Percentiles rank a stretch among this genome's conserved stretches.
Evolutionary conservation across 2,329 filamentous ascomycete species (phyloP).

Genomic region (Epichloe hybrida): DNA sequence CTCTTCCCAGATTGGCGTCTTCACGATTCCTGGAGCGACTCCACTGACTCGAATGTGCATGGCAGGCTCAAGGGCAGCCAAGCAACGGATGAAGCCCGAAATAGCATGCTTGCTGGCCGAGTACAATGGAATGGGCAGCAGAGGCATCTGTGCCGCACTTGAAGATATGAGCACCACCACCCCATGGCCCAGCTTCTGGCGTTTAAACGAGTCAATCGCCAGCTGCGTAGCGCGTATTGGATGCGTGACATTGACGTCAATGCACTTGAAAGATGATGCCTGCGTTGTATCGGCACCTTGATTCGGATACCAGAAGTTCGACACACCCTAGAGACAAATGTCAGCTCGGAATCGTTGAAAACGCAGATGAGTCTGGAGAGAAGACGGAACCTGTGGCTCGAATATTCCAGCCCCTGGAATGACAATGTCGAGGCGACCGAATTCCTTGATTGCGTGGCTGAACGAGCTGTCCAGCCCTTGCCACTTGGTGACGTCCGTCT

Average conservation of each 20-base stretch:
- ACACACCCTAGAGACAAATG: not conserved
- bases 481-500: slow-evolving; percentile 24
- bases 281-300: slow-evolving; percentile 2
- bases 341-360: not conserved
- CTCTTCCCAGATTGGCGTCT: slow-evolving; percentile 25
- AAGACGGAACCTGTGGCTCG: not conserved
- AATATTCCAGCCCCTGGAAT: slow-evolving; percentile 3
- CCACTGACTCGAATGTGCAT: slow-evolving; percentile 19
- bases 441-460: slow-evolving; percentile 9
- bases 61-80: slow-evolving; percentile 16
- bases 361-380: not conserved
- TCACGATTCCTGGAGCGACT: slow-evolving; percentile 23
- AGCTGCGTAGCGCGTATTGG: slow-evolving; percentile 18
- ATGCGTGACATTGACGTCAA: slow-evolving; percentile 20
- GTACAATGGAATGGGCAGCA: slow-evolving; percentile 15
- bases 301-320: slow-evolving; percentile 1
- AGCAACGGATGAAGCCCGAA: slow-evolving; percentile 18
- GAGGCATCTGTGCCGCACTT: slow-evolving; percentile 14
- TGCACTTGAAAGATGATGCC: slow-evolving; percentile 1
- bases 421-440: slow-evolving; percentile 4
- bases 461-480: slow-evolving; percentile 17
- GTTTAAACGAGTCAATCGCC: slow-evolving; percentile 15
- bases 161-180: slow-evolving; percentile 15
- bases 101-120: slow-evolving; percentile 17
- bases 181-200: slow-evolving; percentile 8